Base-by-base conservation (phyloP, 371 early-diverging fungal genomes). In the Choanephora cucurbitarum region DNA sequence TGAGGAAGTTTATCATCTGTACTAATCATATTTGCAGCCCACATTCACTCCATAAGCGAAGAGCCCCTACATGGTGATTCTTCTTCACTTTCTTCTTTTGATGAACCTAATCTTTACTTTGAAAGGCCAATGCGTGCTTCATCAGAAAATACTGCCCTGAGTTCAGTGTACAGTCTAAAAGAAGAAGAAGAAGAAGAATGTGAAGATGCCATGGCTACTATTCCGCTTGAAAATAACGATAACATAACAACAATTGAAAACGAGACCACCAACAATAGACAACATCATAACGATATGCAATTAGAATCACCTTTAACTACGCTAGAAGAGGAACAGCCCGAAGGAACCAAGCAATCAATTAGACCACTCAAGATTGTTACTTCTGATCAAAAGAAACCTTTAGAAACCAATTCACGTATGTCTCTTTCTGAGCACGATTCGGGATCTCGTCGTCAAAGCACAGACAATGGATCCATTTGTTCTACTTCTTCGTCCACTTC, bases 91-190 rank as follows among this genome's bases (percentile, higher is more conserved):
- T 40, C 39, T 24, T 46, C 46, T 2, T 19, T 17, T 11, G 42
- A 50, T 14, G 58, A 58, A 14, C 45, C 52, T 13, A 33, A 39
- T 14, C 45, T 42, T 17, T 57, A 63, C 21, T 63, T 63, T 44
- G 63, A 63, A 7, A 63, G 57, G 37, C 63, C 54, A 17, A 22
- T 44, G 31, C 57, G 63, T 8, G 53, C 57, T 22, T 44, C 44
- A 33, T 63, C 63, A 37, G 53, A 63, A 44, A 58, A 63, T 24
- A 57, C 58, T 14, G 41, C 57, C 3, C 39, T 52, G 5, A 48
- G 58, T 18, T 45, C 60, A 23, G 49, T 15, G 5, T 28, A 28
- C 7, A 28, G 28, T 28, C 28, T 44, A 21, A 41, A 43, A 22
- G n/a, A 44, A 3, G 33, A 53, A 33, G 32, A 28, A 4, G 24